Base-by-base conservation (phyloP, 176 grass and related monocot species). In the Bonia amplexicaulis region DNA sequence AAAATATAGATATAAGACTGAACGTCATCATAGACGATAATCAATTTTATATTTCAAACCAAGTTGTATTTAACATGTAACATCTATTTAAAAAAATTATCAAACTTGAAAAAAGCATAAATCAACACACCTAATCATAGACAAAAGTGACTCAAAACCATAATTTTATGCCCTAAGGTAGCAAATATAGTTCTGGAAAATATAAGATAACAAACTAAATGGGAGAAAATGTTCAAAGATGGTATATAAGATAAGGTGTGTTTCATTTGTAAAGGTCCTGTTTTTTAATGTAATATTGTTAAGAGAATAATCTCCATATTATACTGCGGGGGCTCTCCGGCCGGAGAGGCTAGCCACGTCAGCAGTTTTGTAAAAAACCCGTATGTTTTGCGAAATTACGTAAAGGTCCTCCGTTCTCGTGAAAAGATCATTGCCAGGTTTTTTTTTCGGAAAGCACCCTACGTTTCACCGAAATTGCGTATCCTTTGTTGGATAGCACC, bases 51-150 rank as follows among this genome's bases (percentile, higher is more conserved):
- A 35, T 71, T 73, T 33, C 74, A 84, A 48, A 44, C 40, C 37
- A 76, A 76, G 59, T 9, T 68, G 14, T 13, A 71, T 12, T 42
- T 25, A n/a, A 35, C 63, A 81, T 3, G 59, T 44, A 15, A 29
- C 31, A 70, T 74, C 61, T 75, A 69, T 57, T 61, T 69, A 17
- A 74, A 89, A 69, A 80, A 53, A 26, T 20, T n/a, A 73, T 11
- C 69, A 58, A 74, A 85, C 14, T 52, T 42, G 35, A 88, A 35
- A 62, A n/a, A 84, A 73, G 65, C 35, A 68, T 27, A 82, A 46
- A 79, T 60, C 22, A 80, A 66, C 27, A 75, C 61, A 80, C 23
- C 62, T 75, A 75, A 53, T 76, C 63, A 60, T 81, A 85, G 40
- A 81, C 27, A 35, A 77, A 80, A 69, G 17, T 35, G 77, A 71